phyloP scores from a whole-genome alignment of 2,329 filamentous ascomycete species.

The Aspergillus aculeatinus region DNA sequence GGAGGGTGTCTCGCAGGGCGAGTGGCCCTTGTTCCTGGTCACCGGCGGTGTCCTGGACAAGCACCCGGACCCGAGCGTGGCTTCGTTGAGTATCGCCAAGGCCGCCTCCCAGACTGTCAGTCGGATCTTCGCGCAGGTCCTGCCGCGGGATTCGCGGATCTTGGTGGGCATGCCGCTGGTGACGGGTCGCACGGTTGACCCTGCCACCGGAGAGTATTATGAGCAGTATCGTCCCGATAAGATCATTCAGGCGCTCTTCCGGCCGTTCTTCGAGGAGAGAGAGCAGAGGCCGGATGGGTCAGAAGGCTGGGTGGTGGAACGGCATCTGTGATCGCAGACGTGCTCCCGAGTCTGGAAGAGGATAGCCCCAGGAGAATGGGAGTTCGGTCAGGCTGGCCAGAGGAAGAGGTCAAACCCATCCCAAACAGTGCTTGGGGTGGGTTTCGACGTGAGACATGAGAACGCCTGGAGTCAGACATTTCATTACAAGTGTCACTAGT shows the following conservation, averaged over 20 bases:
- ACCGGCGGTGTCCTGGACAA: constrained; percentile 3
- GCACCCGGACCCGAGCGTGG: background rate
- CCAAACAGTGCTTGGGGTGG: background rate
- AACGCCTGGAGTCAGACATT: background rate
- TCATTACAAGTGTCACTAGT: background rate
- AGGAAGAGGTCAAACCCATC: background rate
- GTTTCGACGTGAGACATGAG: background rate
- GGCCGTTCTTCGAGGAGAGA: background rate
- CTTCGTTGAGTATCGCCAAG: background rate
- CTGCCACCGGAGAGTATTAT: background rate
- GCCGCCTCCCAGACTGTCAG: constrained; percentile 4
- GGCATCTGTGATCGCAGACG: background rate
- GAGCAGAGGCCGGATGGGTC: background rate
- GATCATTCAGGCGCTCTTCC: background rate
- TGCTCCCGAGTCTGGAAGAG: background rate
- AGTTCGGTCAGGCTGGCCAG: background rate
- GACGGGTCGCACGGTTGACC: background rate
- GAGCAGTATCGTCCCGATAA: background rate
- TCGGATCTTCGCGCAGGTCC: constrained; percentile 2
- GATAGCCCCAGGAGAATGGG: no score
- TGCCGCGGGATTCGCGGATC: background rate
- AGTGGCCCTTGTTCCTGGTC: constrained; percentile 2
- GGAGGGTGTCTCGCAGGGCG: background rate
- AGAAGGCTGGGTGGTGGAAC: background rate
- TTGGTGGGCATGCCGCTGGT: constrained; percentile 7